Evolutionary conservation across 192 early-diverging fungal genomes (phyloP).

Genomic region (Coemansia sp.): DNA sequence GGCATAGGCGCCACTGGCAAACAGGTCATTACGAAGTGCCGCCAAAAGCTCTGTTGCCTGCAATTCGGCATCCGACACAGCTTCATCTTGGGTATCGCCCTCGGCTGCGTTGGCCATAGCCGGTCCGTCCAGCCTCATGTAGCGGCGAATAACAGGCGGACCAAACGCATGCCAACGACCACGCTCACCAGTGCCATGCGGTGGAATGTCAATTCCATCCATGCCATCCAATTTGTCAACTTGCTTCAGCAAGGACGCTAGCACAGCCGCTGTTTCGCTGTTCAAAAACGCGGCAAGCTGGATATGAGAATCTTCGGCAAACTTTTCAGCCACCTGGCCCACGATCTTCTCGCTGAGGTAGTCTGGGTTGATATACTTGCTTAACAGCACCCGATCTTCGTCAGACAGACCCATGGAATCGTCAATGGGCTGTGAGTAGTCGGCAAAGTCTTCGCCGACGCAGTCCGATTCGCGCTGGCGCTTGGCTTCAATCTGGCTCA

Average conservation of each 20-base stretch:
- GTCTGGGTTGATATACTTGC: conserved; percentile 63
- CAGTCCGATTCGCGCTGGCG: conserved; percentile 34
- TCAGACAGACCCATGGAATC: conserved; percentile 42
- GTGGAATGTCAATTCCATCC: conserved; percentile 31
- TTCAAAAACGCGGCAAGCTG: conserved; percentile 68
- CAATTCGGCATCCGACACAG: not conserved
- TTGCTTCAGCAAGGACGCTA: conserved; percentile 35
- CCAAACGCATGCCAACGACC: conserved; percentile 65
- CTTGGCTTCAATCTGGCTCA: conserved; percentile 61
- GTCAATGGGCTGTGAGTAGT: conserved; percentile 21
- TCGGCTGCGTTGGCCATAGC: conserved; percentile 8
- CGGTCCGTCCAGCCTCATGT: conserved; percentile 51
- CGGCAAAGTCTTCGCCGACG: conserved; percentile 36
- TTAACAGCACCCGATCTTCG: conserved; percentile 56
- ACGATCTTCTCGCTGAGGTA: conserved; percentile 62
- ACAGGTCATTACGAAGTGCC: conserved; percentile 50
- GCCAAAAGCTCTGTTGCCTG: conserved; percentile 20
- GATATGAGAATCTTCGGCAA: conserved; percentile 70
- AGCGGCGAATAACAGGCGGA: conserved; percentile 70
- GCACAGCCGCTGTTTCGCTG: conserved; percentile 28
- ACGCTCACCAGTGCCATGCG: conserved; percentile 64
- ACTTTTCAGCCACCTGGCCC: conserved; percentile 61
- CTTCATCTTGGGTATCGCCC: not conserved
- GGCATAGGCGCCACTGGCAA: conserved; percentile 60
- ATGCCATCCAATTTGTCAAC: conserved; percentile 61